These are phyloP conservation scores for Sophora flavescens DNA, from an alignment of 306 rosid genomes.

Conservation along the genomic window DNA sequence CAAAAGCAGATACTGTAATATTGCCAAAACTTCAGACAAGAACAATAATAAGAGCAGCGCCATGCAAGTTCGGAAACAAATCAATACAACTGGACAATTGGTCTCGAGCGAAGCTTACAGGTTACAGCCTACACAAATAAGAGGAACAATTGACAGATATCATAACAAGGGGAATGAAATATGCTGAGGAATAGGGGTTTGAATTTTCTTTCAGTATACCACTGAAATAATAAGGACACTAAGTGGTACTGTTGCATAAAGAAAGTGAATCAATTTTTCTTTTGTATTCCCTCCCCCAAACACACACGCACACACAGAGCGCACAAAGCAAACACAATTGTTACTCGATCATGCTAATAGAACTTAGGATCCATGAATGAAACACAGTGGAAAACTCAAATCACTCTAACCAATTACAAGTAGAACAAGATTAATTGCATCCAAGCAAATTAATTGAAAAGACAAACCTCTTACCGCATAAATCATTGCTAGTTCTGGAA, in stretches of 20 bases:
- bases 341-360: conserved; percentile 1
- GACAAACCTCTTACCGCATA: conserved; percentile 95
- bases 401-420: conserved; percentile 21
- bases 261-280: conserved; percentile 5
- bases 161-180: conserved; percentile 12
- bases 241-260: conserved; percentile 5
- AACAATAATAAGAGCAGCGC: conserved; percentile 18
- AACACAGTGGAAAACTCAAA: conserved; percentile 24
- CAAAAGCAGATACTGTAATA: conserved; percentile 45
- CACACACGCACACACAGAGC: too few relatives aligned
- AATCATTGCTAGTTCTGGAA: conserved; percentile 97
- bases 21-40: conserved; percentile 32
- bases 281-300: background rate
- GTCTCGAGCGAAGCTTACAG: background rate
- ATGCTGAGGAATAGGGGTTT: conserved; percentile 15
- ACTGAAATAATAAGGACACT: conserved; percentile 22
- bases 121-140: background rate
- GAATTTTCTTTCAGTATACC: conserved; percentile 29
- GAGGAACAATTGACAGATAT: conserved; percentile 1
- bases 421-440: conserved; percentile 15
- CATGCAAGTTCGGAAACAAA: conserved; percentile 5
- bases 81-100: conserved; percentile 14
- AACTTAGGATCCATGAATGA: conserved; percentile 18
- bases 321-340: conserved; percentile 20
- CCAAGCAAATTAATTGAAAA: conserved; percentile 28